Conservation (phyloP, 164 flowering plant genomes). For the Chloranthus sessilifolius region DNA sequence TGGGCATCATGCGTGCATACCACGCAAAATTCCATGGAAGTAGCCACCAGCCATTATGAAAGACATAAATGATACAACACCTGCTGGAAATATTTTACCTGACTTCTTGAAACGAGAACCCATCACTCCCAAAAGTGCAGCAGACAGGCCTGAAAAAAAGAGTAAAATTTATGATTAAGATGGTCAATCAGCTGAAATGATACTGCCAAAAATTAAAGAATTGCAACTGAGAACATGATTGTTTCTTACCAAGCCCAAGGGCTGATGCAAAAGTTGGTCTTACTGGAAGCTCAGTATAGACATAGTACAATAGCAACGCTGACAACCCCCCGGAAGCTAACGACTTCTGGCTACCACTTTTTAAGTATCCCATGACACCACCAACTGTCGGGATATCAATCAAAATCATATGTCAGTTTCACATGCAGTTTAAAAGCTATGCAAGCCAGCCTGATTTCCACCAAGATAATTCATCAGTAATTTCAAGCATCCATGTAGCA, state of each 20-base stretch:
- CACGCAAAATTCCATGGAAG: constrained; percentile 75
- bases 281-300: constrained; percentile 67
- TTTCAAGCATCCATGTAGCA: too few relatives aligned
- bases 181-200: background rate
- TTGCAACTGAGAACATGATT: background rate
- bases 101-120: constrained; percentile 79
- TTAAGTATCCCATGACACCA: constrained; percentile 85
- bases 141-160: constrained; percentile 48
- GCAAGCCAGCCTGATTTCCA: too few relatives aligned
- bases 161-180: background rate
- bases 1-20: constrained; percentile 25
- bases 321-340: constrained; percentile 75
- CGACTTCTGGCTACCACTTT: constrained; percentile 89
- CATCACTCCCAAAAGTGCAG: constrained; percentile 75
- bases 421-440: background rate
- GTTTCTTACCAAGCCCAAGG: constrained; percentile 61
- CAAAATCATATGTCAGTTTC: background rate
- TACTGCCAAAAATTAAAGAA: background rate
- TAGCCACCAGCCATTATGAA: constrained; percentile 87
- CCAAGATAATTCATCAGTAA: too few relatives aligned
- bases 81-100: constrained; percentile 87
- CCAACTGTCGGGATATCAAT: constrained; percentile 44
- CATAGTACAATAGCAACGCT: constrained; percentile 47
- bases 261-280: constrained; percentile 72
- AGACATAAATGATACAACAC: constrained; percentile 79